Percentiles rank a stretch among this genome's conserved stretches.
Evolutionary conservation across 495 filamentous ascomycete genomes (phyloP).

Genomic region (Sporormia fimetaria): DNA sequence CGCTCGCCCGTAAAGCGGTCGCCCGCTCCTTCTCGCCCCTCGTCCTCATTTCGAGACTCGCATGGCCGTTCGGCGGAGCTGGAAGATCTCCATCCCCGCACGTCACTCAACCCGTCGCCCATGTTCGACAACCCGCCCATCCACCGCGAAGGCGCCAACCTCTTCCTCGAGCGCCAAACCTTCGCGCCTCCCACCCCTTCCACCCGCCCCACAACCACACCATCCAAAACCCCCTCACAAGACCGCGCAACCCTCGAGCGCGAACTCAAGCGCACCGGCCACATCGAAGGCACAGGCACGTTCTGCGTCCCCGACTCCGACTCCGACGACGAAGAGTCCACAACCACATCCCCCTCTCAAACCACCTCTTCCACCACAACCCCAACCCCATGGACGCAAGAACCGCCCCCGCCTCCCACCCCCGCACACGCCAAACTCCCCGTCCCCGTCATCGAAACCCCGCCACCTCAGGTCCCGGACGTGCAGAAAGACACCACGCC

Average conservation of each 20-base stretch:
- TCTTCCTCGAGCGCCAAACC: background rate
- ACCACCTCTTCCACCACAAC: background rate
- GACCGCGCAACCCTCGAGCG: background rate
- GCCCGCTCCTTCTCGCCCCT: background rate
- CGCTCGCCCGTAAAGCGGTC: conserved; percentile 1
- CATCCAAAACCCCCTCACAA: background rate
- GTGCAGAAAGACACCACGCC: background rate
- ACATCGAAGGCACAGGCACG: conserved; percentile 7
- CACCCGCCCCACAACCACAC: background rate
- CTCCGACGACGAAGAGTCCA: conserved; percentile 2
- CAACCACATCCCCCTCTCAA: background rate
- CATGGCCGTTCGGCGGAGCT: conserved; percentile 5
- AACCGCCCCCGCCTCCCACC: conserved; percentile 4
- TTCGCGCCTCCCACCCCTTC: background rate
- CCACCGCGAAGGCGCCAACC: background rate
- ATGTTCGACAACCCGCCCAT: conserved; percentile 3
- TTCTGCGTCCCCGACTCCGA: conserved; percentile 9
- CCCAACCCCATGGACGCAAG: conserved; percentile 10
- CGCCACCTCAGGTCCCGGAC: background rate
- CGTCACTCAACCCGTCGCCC: conserved; percentile 4
- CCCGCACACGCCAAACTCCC: conserved; percentile 14
- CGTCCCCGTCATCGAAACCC: background rate
- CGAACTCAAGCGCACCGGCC: conserved; percentile 9
- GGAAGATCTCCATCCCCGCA: conserved; percentile 4
- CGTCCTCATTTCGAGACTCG: background rate